Evolutionary conservation across 2,329 filamentous ascomycete species (phyloP), one percentile per base, ranked within the genome.

Genomic region (Orbilia oligospora): DNA sequence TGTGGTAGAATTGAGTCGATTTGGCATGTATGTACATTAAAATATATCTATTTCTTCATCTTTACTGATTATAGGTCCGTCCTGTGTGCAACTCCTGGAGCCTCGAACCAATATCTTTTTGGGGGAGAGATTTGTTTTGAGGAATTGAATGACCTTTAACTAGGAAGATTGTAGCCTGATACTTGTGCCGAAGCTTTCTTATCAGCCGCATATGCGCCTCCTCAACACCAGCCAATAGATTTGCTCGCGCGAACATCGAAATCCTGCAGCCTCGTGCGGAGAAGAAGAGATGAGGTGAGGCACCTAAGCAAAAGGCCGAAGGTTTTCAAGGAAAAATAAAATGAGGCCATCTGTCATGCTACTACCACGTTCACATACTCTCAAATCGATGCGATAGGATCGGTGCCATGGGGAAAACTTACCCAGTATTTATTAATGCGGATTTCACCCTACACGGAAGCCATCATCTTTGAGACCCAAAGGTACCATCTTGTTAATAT

Each of bases 1-100:
- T 36, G 16, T 33, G 30, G 46, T 63, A 71, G 67, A 61, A 38
- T 68, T 44, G 18, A 73, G 41, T 49, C 24, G 69, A 41, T 27
- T 16, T 22, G 36, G 46, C 61, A 67, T 56, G 36, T 46, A 56
- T 73, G 61, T 67, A 73, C 36, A 67, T 65, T 68, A 73, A 67
- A 71, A 48, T 56, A 46, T 49, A 51, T 61, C 27, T 18, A 27
- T 49, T 55, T 48, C 12, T 10, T 24, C 38, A 20, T 22, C 5
- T 8, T 24, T 30, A 14, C 36, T 61, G 56, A 61, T 18, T 27
- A 14, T 22, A 18, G 1, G 30, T 30, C 6, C 27, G 10, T 22
- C 18, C 9, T 22, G 6, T 6, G 46, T 20, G 10, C 22, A 48
- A 5, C 38, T 12, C 38, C n/a, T 36, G 10, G 8, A 44, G 16